Evolutionary conservation across 2,329 filamentous ascomycete genomes (phyloP).

Genomic region (Trichoderma brevicompactum): DNA sequence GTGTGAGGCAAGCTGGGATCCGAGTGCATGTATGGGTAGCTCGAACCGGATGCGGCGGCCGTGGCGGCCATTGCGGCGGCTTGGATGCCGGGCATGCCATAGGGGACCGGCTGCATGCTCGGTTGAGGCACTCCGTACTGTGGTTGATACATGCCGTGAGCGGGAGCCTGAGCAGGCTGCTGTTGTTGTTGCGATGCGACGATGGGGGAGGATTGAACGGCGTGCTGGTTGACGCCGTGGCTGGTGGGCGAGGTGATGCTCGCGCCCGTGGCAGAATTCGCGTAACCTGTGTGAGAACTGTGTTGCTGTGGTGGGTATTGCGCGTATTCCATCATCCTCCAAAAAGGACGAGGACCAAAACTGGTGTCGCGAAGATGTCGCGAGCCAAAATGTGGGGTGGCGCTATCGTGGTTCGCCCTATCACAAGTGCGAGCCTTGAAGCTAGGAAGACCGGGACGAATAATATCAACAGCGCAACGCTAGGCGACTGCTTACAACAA

Average conservation of each 20-base stretch:
- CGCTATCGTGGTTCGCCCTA: conserved; percentile 33
- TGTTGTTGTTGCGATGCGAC: conserved; percentile 73
- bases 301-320: conserved; percentile 73
- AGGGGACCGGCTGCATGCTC: conserved; percentile 68
- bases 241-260: conserved; percentile 76
- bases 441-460: conserved; percentile 30
- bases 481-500: conserved; percentile 24
- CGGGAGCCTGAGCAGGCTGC: conserved; percentile 58
- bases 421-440: conserved; percentile 26
- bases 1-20: conserved; percentile 70
- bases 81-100: conserved; percentile 81
- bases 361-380: conserved; percentile 34
- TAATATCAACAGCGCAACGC: conserved; percentile 29
- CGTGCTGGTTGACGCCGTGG: conserved; percentile 68
- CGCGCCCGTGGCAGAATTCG: conserved; percentile 58
- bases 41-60: conserved; percentile 84
- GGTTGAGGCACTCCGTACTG: conserved; percentile 74
- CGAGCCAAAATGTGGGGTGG: conserved; percentile 32
- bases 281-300: conserved; percentile 68
- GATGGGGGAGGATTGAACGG: conserved; percentile 77
- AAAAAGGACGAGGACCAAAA: conserved; percentile 33
- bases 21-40: conserved; percentile 72
- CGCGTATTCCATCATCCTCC: conserved; percentile 73
- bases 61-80: conserved; percentile 92
- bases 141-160: conserved; percentile 79